Evolutionary conservation across 306 rosid species (phyloP), one percentile per base, ranked within the genome.

Genomic region (Vigna unguiculata): DNA sequence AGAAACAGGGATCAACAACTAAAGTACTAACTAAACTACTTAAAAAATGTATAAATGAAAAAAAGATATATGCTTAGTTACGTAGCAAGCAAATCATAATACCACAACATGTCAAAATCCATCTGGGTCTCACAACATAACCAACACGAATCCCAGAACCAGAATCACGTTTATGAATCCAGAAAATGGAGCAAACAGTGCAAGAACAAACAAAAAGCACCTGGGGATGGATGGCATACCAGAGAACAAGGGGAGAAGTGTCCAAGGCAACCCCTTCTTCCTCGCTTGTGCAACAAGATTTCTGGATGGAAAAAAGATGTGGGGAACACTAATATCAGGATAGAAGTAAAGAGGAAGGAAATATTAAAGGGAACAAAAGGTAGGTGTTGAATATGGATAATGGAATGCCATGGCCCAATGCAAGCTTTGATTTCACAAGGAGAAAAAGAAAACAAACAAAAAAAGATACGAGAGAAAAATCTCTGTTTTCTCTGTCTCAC

Each of bases 301-400:
- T 81, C 48, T 80, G 79, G 78, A 19, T 68, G 48, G 58, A 72
- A 72, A 82, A 75, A 53, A 71, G 80, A 34, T 16, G 78, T 25
- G 58, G 41, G 67, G 47, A 76, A 54, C 79, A 47, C 60, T 12
- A 32, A 79, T 71, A 83, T 40, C 62, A 64, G 59, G 47, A 43
- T 45, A 75, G 85, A 65, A 82, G 93, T 88, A 86, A 71, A 76
- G 52, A 54, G 62, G 85, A 88, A 88, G 97, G 81, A 86, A 89
- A 79, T 43, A 65, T 69, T 40, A 54, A 36, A 59, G 17, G 25
- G 62, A 47, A 77, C 52, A 81, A 80, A 72, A 83, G 80, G 85
- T 90, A 61, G 97, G 83, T 80, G 88, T 75, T 69, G 55, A 82
- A 83, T 85, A 79, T 70, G 64, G 20, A 58, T 57, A 57, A 57